These are phyloP conservation scores for Backusella parvicylindrica DNA, from an alignment of 192 early-diverging fungal species.

Conservation along the genomic window DNA sequence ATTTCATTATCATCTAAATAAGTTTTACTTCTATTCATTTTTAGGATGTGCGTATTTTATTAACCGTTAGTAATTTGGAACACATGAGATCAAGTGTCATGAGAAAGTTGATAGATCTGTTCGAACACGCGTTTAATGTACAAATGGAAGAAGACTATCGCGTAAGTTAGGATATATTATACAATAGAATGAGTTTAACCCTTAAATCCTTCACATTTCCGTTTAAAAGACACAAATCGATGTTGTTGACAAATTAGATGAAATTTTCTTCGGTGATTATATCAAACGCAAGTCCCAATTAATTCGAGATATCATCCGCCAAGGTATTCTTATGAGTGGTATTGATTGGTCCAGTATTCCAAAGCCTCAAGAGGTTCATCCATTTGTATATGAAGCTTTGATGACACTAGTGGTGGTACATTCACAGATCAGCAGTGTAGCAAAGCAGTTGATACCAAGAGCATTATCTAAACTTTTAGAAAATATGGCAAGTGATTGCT, in stretches of 20 bases:
- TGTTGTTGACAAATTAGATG: constrained; percentile 74
- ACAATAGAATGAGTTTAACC: neutral
- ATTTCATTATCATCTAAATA: neutral
- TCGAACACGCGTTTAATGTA: constrained; percentile 66
- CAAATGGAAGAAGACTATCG: constrained; percentile 55
- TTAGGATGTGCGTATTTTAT: constrained; percentile 67
- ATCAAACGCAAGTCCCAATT: constrained; percentile 69
- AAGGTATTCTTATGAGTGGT: constrained; percentile 83
- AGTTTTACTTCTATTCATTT: constrained; percentile 6
- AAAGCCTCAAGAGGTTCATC: constrained; percentile 77
- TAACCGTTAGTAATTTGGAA: constrained; percentile 81
- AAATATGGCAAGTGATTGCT: constrained; percentile 74
- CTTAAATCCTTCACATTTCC: too few species aligned
- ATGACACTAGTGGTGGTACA: constrained; percentile 86
- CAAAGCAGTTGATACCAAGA: constrained; percentile 71
- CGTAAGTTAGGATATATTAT: constrained; percentile 33
- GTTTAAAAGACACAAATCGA: constrained; percentile 57
- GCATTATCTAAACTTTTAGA: constrained; percentile 72
- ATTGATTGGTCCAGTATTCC: constrained; percentile 82
- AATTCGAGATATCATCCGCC: constrained; percentile 67
- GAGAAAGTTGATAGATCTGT: constrained; percentile 69
- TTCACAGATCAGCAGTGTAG: constrained; percentile 83
- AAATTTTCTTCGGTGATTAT: constrained; percentile 83
- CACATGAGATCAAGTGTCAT: constrained; percentile 70
- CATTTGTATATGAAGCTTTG: constrained; percentile 85